A percentile compares a stretch with the other conserved stretches of the same genome.
These are phyloP conservation scores for Bruguiera gymnorhiza DNA, from an alignment of 345 rosid species.

Conservation along the genomic window DNA sequence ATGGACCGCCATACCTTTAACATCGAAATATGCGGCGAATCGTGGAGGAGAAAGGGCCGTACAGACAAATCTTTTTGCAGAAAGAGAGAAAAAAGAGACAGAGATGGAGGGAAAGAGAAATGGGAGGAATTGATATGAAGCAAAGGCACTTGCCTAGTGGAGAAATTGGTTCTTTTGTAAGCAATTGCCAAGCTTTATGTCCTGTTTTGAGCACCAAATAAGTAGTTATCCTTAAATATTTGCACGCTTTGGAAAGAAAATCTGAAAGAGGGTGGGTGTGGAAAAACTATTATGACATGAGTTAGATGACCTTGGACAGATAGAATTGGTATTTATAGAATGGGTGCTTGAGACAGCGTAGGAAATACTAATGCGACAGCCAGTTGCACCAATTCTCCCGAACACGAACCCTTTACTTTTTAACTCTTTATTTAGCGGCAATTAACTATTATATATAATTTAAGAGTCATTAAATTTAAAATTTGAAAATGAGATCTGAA, in stretches of 20 bases:
- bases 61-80: not conserved
- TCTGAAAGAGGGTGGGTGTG: not conserved
- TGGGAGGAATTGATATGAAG: not conserved
- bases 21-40: slow-evolving; percentile 10
- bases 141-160: not conserved
- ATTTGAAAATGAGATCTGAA: too few species aligned
- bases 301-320: not conserved
- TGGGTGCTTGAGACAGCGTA: too few species aligned
- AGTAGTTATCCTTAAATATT: not conserved
- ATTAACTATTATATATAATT: too few species aligned
- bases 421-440: too few species aligned
- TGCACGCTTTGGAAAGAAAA: too few species aligned
- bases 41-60: slow-evolving; percentile 1
- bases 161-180: not conserved
- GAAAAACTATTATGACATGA: not conserved
- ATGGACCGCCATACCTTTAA: slow-evolving; percentile 18
- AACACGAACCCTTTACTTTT: too few species aligned
- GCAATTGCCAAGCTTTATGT: not conserved
- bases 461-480: too few species aligned
- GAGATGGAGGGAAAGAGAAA: not conserved
- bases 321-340: slow-evolving; percentile 15
- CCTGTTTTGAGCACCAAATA: not conserved
- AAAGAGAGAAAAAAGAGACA: not conserved
- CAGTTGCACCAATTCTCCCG: not conserved
- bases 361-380: not conserved